Evolutionary conservation across 2,329 filamentous ascomycete species (phyloP), one percentile per base, ranked within the genome.

Genomic region (Sporothrix mexicana): DNA sequence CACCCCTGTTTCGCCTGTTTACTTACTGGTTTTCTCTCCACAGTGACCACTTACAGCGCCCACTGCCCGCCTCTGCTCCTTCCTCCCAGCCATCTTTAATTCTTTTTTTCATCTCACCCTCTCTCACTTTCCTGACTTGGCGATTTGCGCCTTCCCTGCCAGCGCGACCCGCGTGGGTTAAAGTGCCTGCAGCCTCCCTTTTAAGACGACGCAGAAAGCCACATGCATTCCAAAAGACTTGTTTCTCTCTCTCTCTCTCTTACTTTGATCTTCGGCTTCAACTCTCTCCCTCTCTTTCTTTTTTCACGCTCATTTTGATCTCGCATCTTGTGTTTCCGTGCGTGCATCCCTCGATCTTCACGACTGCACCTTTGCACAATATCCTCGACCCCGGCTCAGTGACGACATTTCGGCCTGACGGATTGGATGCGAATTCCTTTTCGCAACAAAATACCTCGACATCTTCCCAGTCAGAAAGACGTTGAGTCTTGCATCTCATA

Each of bases 81-180:
- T 59, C 68, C 30, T 43, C 72, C 68, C 69, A 70, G 72, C 72
- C 69, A 71, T 73, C 61, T 70, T 47, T 43, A 36, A 62, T 71
- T 53, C 57, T 66, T 23, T 69, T 67, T 68, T 17, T 68, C 30
- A 17, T 36, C 30, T 36, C 30, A 36, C 30, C 30, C 30, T 36
- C 62, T 69, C 43, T 23, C 61, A 15, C 20, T 51, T 59, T 73
- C 59, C 25, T 47, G 23, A 49, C 45, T 59, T 45, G 64, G 45
- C n/a, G 23, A 51, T 41, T 59, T 53, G 68, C 49, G 23, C 69
- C 72, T 73, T 61, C 69, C 67, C 69, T 53, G 23, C 47, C 66
- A 30, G 47, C 47, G 66, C 47, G 66, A 23, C 45, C 51, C 66
- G 64, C 43, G 53, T 53, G 51, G 41, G 59, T 67, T 73, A 66